Base-by-base conservation (phyloP, 805 yeast genomes). In the Cyberlindnera xylosilytica region DNA sequence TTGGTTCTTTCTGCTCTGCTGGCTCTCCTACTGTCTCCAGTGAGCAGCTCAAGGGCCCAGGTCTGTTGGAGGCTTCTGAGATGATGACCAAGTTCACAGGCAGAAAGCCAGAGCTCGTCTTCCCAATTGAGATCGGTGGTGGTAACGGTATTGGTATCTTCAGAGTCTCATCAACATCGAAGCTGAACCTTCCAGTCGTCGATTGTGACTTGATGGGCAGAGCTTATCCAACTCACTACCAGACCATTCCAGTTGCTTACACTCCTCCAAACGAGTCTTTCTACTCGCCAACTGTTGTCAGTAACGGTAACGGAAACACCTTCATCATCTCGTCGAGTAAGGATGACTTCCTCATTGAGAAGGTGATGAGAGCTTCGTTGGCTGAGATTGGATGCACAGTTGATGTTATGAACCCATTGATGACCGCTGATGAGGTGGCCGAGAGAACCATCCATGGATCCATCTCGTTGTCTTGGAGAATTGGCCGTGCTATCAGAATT, bases 191-290 rank as follows among this genome's bases (percentile, higher is more conserved):
- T 8, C 68, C 68, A 10, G 62, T 65, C n/a, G 58, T 69, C 20
- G 69, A 65, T 47, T 52, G 62, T 22, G 77, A 72, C 46, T 50
- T 69, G 36, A 72, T 72, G 77, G 77, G 77, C 6, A 58, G 77
- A 49, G 77, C 76, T 11, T 68, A 69, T 50, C 74, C 76, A 10
- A 69, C 72, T 2, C 62, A 57, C 28, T 67, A 65, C 59, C 76
- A 72, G 51, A 65, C 66, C 5, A 44, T 46, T 10, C 55, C 57
- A 8, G 47, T 44, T 17, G 52, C 51, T 16, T 35, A 45, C 57
- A 20, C 69, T 4, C 42, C 46, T 11, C 46, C 44, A 8, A 39
- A 39, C 28, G 34, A 35, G 20, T 39, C 55, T 6, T 62, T 51
- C 45, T 59, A 57, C 24, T 51, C 62, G 6, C 51, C 58, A 11